Evolutionary conservation across 2,329 filamentous ascomycete genomes (phyloP).

Genomic region (Blumeriella jaapii): DNA sequence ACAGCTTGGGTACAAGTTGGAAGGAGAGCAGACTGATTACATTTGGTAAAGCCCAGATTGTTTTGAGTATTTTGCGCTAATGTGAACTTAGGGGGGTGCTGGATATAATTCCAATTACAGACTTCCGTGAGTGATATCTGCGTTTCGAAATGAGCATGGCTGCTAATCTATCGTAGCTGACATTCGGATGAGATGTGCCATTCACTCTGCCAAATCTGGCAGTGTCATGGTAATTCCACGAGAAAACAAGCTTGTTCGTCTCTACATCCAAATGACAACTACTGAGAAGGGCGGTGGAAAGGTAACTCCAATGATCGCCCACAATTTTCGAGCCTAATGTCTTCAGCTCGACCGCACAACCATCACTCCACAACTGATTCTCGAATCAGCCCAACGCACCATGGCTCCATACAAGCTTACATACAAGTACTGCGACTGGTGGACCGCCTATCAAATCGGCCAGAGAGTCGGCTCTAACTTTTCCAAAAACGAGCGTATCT

Average conservation of each 20-base stretch:
- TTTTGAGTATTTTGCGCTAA: constrained; percentile 7
- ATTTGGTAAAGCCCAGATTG: constrained; percentile 43
- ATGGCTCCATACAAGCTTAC: constrained; percentile 54
- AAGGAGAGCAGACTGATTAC: constrained; percentile 45
- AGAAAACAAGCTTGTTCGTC: constrained; percentile 42
- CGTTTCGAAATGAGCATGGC: not conserved
- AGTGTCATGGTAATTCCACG: constrained; percentile 51
- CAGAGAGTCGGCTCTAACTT: constrained; percentile 46
- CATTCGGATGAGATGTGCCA: constrained; percentile 44
- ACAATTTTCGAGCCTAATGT: constrained; percentile 10
- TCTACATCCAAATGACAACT: constrained; percentile 50
- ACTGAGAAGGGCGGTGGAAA: constrained; percentile 33
- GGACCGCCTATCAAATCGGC: constrained; percentile 46
- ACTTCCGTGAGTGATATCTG: constrained; percentile 31
- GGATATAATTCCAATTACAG: constrained; percentile 30
- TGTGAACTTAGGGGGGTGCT: constrained; percentile 33
- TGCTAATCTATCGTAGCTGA: constrained; percentile 34
- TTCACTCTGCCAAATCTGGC: constrained; percentile 40
- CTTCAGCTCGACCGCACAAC: constrained; percentile 43
- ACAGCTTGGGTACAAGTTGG: constrained; percentile 41
- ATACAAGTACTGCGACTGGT: constrained; percentile 53
- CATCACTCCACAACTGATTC: constrained; percentile 52
- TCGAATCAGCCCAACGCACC: constrained; percentile 51
- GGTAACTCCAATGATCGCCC: not conserved
- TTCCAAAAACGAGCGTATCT: constrained; percentile 33